These are phyloP conservation scores for Friedmanniomyces simplex DNA, from an alignment of 495 filamentous ascomycete genomes.

Conservation along the genomic window DNA sequence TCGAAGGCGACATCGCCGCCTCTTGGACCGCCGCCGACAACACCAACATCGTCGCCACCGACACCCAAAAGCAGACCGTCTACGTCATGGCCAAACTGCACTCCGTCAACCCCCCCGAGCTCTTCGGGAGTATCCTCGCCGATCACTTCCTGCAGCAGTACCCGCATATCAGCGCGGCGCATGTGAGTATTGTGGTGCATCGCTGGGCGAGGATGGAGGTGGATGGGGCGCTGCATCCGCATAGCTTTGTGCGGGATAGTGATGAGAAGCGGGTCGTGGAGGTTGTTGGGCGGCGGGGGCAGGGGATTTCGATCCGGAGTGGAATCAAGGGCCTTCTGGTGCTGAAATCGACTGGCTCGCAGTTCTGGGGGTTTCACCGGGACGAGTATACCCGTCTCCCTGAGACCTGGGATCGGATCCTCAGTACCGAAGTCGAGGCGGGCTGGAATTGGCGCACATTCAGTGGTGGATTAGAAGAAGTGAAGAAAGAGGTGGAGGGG, in stretches of 20 bases:
- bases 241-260: conserved; percentile 88
- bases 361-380: conserved; percentile 85
- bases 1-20: conserved; percentile 82
- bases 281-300: conserved; percentile 35
- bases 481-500: conserved; percentile 48
- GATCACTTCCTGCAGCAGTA: conserved; percentile 84
- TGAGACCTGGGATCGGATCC: conserved; percentile 88
- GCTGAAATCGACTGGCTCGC: conserved; percentile 93
- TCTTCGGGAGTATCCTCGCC: conserved; percentile 74
- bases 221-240: conserved; percentile 87
- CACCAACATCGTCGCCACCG: conserved; percentile 87
- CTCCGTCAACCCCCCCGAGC: conserved; percentile 85
- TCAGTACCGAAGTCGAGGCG: conserved; percentile 83
- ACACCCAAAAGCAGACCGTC: conserved; percentile 96
- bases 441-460: conserved; percentile 77
- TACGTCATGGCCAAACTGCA: conserved; percentile 90
- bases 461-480: conserved; percentile 48
- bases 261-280: conserved; percentile 73
- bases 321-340: conserved; percentile 75
- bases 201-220: conserved; percentile 85
- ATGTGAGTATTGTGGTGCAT: conserved; percentile 72
- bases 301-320: conserved; percentile 35
- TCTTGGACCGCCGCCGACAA: conserved; percentile 96
- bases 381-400: conserved; percentile 86
- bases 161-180: conserved; percentile 70